Evolutionary conservation across 225 moss, liverwort and hornwort genomes (phyloP).

Genomic region (Marchantia polymorpha): DNA sequence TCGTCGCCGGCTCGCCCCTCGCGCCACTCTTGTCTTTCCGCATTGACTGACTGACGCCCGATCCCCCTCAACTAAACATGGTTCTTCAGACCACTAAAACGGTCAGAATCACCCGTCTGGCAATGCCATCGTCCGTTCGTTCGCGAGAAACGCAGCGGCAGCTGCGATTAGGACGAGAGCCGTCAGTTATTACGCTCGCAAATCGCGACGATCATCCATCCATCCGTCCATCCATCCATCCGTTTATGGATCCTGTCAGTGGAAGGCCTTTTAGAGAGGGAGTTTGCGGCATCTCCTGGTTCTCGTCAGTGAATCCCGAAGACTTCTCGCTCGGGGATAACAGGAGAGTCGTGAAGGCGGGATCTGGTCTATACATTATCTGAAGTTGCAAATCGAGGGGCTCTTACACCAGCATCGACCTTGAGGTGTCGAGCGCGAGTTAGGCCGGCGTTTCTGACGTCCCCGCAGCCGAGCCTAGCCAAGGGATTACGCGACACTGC

Average conservation of each 20-base stretch:
- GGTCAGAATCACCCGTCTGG: not conserved
- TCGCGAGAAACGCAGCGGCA: not conserved
- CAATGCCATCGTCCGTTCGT: not conserved
- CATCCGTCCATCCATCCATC: not conserved
- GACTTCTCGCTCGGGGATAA: not conserved
- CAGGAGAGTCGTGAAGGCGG: not conserved
- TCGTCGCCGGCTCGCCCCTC: too few species aligned
- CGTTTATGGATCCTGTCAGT: not conserved
- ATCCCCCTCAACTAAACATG: not conserved
- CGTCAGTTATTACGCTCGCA: not conserved
- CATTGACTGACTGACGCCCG: not conserved
- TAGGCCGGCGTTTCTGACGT: slow-evolving; percentile 5
- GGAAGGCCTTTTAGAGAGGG: not conserved
- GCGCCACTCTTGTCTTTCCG: not conserved
- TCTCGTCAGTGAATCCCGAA: not conserved
- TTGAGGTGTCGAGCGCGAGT: not conserved
- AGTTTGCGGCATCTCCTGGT: not conserved
- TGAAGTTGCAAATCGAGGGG: not conserved
- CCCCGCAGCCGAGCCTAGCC: not conserved
- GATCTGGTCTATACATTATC: not conserved
- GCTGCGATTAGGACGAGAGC: not conserved
- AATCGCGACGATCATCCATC: not conserved
- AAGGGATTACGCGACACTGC: not conserved
- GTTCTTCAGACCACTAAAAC: not conserved
- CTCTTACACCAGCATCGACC: not conserved